Percentiles rank a stretch among this genome's conserved stretches.
Evolutionary conservation across 495 filamentous ascomycete species (phyloP).

Genomic region (Penicillium lividum): DNA sequence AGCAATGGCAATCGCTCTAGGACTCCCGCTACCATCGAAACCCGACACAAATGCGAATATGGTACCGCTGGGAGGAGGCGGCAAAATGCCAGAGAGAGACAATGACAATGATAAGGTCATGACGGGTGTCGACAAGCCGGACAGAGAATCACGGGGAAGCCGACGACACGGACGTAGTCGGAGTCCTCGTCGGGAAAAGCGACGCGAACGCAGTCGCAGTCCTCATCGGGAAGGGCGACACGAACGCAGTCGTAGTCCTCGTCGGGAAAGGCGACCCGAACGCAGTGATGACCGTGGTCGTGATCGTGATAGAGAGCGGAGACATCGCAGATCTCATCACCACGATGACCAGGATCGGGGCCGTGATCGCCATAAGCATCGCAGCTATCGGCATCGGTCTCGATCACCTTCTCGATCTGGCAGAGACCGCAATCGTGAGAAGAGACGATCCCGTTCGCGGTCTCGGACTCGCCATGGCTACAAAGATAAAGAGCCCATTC

Average conservation of each 20-base stretch:
- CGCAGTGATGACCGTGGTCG: conserved; percentile 34
- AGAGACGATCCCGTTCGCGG: conserved; percentile 30
- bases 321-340: conserved; percentile 37
- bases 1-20: conserved; percentile 78
- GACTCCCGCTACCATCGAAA: conserved; percentile 64
- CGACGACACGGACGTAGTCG: conserved; percentile 34
- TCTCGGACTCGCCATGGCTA: conserved; percentile 36
- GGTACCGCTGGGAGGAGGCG: conserved; percentile 38
- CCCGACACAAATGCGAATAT: conserved; percentile 44
- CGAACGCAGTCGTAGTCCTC: conserved; percentile 34
- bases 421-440: conserved; percentile 25
- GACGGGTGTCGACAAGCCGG: conserved; percentile 22
- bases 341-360: conserved; percentile 30
- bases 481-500: conserved; percentile 24
- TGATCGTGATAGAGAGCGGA: conserved; percentile 39
- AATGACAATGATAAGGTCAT: conserved; percentile 20
- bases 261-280: conserved; percentile 32
- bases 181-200: conserved; percentile 34
- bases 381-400: conserved; percentile 38
- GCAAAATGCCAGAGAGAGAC: conserved; percentile 24
- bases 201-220: conserved; percentile 23
- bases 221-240: conserved; percentile 27
- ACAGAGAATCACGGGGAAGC: conserved; percentile 25
- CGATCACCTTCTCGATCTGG: conserved; percentile 38
- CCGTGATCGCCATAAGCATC: conserved; percentile 27